These are phyloP conservation scores for Eimeria zaria DNA, from an alignment of 169 alveolate genomes.

Conservation along the genomic window DNA sequence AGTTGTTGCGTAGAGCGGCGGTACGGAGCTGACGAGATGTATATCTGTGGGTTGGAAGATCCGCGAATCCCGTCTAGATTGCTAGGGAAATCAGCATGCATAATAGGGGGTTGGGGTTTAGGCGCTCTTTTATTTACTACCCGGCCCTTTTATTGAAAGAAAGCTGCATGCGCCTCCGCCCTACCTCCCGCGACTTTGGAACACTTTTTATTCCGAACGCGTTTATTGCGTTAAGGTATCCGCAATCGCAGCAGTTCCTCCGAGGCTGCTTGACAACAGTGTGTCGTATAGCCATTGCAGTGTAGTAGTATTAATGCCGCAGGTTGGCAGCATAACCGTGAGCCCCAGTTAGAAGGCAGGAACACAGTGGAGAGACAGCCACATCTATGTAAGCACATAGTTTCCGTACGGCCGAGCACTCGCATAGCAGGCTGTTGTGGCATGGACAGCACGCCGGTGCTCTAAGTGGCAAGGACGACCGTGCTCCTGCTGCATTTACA, in stretches of 20 bases:
- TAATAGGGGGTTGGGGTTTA: background rate
- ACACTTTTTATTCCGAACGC: constrained; percentile 67
- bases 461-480: too few species aligned
- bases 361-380: too few species aligned
- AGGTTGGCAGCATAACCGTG: too few species aligned
- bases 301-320: background rate
- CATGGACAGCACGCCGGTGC: too few species aligned
- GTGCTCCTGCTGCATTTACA: too few species aligned
- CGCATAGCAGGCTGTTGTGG: too few species aligned
- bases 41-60: background rate
- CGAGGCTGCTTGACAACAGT: background rate
- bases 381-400: too few species aligned
- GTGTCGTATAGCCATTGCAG: background rate
- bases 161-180: constrained; percentile 26
- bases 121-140: background rate
- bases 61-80: background rate
- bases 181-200: constrained; percentile 54
- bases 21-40: background rate
- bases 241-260: constrained; percentile 62
- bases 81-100: background rate
- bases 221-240: constrained; percentile 64
- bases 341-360: too few species aligned
- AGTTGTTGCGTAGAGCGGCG: constrained; percentile 38
- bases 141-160: constrained; percentile 21
- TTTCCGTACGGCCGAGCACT: too few species aligned